Conservation (phyloP, 108 stramenopile genomes). For the Fistulifera solaris region DNA sequence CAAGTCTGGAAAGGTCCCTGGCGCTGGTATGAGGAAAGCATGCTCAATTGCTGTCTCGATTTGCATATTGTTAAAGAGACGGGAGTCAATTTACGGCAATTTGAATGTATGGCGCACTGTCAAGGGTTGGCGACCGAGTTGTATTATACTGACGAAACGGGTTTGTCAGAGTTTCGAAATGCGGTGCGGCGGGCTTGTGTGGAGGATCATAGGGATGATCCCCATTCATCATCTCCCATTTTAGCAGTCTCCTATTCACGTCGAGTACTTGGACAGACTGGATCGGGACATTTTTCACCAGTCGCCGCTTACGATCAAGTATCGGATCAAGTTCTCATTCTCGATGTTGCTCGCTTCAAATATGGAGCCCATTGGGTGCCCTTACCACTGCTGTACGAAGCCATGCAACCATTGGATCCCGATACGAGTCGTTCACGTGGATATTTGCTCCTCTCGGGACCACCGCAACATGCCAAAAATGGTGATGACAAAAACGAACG, state of each 20-base stretch:
- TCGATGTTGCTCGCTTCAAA: constrained; percentile 88
- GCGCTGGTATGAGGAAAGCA: constrained; percentile 90
- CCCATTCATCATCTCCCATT: background rate
- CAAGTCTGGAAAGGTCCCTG: constrained; percentile 91
- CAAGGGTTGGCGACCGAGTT: constrained; percentile 60
- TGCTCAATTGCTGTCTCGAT: constrained; percentile 84
- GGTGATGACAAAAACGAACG: background rate
- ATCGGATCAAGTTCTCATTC: constrained; percentile 64
- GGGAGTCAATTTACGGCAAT: constrained; percentile 66
- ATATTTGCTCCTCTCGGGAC: constrained; percentile 15
- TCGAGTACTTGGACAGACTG: constrained; percentile 72
- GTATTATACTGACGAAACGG: constrained; percentile 24
- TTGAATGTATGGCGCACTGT: constrained; percentile 71
- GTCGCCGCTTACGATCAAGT: constrained; percentile 66
- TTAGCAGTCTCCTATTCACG: constrained; percentile 69
- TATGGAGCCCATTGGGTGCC: constrained; percentile 90
- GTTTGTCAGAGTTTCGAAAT: constrained; percentile 37
- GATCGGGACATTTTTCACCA: constrained; percentile 93
- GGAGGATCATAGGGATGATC: constrained; percentile 4
- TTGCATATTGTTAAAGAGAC: constrained; percentile 52
- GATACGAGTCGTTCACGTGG: constrained; percentile 76
- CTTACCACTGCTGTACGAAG: constrained; percentile 37
- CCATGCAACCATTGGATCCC: constrained; percentile 58
- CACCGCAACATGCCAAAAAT: no score
- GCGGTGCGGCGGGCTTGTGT: constrained; percentile 50